Base-by-base conservation (phyloP, 257 asterid species). In the Thymus mandschuricus region DNA sequence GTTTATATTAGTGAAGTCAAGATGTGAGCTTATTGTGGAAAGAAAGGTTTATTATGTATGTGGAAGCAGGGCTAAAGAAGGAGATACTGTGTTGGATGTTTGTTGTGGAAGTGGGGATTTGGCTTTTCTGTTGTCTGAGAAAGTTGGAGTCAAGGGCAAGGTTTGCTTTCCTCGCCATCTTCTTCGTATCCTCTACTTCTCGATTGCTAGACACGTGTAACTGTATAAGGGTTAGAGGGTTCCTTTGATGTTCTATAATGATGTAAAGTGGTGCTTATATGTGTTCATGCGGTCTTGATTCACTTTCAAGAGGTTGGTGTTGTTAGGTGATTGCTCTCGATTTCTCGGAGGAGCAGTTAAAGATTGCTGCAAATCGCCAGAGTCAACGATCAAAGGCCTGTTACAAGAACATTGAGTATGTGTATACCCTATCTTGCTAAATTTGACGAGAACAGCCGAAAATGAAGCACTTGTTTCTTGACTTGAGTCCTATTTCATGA, bases 71-170 rank as follows among this genome's bases (percentile, higher is more conserved):
- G 96, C 87, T 44, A 92, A 88, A 81, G 86, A 81, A 40, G 92
- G 96, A 46, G 96, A 88, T 43, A 76, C 72, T 9, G 98, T 84
- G 73, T 78, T 92, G 83, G 98, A 89, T 77, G 81, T 92, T 70
- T 92, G 98, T 71, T 89, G 97, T 80, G 98, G 97, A 74, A 92
- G 94, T 81, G 97, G 98, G 62, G 98, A 92, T 82, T 80, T 89
- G 88, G 84, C 94, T 43, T 92, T 92, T 80, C 89, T 88, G 45
- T 57, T 92, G 74, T 89, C 94, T 13, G 91, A 89, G 76, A 92
- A 81, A 85, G 96, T 92, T 72, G 96, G 98, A 72, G 33, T 72
- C 45, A 70, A 38, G 49, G 96, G 98, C 80, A 82, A 92, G 92
- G 98, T 89, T 79, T 55, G 73, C 49, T 68, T 66, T 59, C 75